phyloP scores from a whole-genome alignment of 2,329 filamentous ascomycete species.

The Aspergillus persii region DNA sequence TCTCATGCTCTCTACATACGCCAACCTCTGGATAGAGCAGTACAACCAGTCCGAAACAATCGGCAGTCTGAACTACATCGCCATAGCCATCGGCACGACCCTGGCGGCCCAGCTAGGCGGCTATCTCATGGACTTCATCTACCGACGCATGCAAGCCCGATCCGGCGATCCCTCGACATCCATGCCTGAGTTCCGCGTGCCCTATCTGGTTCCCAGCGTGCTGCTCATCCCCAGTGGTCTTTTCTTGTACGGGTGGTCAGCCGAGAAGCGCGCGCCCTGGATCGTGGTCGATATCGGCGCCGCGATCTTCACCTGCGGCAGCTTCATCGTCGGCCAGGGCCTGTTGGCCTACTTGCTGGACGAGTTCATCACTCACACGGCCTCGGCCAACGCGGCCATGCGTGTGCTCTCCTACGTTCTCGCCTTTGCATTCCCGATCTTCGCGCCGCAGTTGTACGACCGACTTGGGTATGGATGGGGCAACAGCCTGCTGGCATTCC shows the following conservation, averaged over 20 bases:
- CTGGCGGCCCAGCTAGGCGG: neutral
- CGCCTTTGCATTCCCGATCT: conserved; percentile 58
- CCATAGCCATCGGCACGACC: conserved; percentile 11
- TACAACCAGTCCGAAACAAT: conserved; percentile 44
- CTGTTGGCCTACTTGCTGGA: conserved; percentile 65
- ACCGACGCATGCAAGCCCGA: neutral
- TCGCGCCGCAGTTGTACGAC: conserved; percentile 58
- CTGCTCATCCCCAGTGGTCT: conserved; percentile 50
- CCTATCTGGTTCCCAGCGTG: conserved; percentile 52
- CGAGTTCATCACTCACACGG: conserved; percentile 58
- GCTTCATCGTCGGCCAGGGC: conserved; percentile 44
- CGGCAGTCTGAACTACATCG: conserved; percentile 44
- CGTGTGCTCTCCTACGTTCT: conserved; percentile 38
- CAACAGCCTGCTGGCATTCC: conserved; percentile 54
- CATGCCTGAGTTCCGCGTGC: conserved; percentile 44
- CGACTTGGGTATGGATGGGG: conserved; percentile 60
- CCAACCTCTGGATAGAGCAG: conserved; percentile 43
- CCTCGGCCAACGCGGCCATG: conserved; percentile 60
- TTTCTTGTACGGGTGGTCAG: conserved; percentile 44
- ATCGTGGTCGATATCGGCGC: conserved; percentile 58
- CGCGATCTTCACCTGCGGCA: conserved; percentile 30
- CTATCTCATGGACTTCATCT: neutral
- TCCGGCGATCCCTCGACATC: neutral
- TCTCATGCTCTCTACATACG: conserved; percentile 46
- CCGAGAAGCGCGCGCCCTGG: conserved; percentile 51